Conservation (phyloP, 1,284 basidiomycete species). For the Chiua sp. region DNA sequence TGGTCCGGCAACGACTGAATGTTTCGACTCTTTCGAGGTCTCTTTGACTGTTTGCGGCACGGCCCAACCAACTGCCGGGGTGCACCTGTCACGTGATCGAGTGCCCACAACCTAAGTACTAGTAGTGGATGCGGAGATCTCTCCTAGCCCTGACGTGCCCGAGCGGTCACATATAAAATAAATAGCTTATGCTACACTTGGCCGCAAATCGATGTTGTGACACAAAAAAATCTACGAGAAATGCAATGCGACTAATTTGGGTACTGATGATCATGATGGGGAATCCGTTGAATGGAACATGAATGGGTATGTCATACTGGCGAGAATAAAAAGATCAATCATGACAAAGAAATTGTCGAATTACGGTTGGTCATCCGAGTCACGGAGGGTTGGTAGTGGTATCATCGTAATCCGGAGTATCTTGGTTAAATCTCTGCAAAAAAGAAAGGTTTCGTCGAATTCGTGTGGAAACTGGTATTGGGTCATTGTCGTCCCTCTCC, state of each 20-base stretch:
- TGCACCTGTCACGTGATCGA: constrained; percentile 38
- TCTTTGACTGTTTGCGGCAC: constrained; percentile 7
- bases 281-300: constrained; percentile 12
- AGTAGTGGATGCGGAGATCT: too few species aligned
- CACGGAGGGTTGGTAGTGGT: not conserved
- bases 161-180: not conserved
- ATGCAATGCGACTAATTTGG: constrained; percentile 23
- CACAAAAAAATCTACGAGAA: constrained; percentile 13
- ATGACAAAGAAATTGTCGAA: constrained; percentile 11
- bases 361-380: constrained; percentile 16
- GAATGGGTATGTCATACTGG: constrained; percentile 25
- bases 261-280: constrained; percentile 4
- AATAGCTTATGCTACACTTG: not conserved
- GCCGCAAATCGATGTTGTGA: constrained; percentile 4
- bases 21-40: too few species aligned
- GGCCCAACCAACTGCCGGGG: constrained; percentile 10
- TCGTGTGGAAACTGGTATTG: constrained; percentile 16
- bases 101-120: too few species aligned
- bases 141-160: too few species aligned
- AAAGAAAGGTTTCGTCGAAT: constrained; percentile 40
- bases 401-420: constrained; percentile 13
- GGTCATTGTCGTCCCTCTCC: constrained; percentile 21
- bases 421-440: constrained; percentile 33
- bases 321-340: constrained; percentile 10
- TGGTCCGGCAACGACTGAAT: not conserved